phyloP scores from a whole-genome alignment of 2,329 filamentous ascomycete species.

The Epicoccum sorghinum region DNA sequence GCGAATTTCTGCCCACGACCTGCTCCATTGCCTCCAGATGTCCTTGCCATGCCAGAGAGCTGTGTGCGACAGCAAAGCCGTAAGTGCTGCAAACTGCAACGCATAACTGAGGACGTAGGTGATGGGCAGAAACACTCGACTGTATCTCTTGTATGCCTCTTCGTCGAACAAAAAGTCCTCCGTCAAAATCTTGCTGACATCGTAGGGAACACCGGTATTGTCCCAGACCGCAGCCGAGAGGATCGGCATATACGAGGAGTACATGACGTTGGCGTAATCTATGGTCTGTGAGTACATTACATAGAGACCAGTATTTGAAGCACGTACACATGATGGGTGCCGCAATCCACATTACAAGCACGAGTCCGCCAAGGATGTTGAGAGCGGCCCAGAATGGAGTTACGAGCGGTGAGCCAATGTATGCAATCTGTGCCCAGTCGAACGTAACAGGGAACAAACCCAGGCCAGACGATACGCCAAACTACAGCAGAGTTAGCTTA shows the following conservation, averaged over 20 bases:
- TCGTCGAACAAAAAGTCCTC: slow-evolving; percentile 78
- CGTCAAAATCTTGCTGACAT: slow-evolving; percentile 81
- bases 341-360: slow-evolving; percentile 83
- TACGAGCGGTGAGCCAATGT: slow-evolving; percentile 82
- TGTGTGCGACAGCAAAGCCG: slow-evolving; percentile 80
- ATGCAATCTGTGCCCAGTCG: slow-evolving; percentile 88
- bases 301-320: no score
- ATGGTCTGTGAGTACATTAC: slow-evolving; percentile 5
- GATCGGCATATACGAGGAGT: slow-evolving; percentile 85
- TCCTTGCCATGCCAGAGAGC: slow-evolving; percentile 84
- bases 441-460: slow-evolving; percentile 86
- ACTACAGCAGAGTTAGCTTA: slow-evolving; percentile 50
- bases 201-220: slow-evolving; percentile 78
- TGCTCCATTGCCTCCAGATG: slow-evolving; percentile 77
- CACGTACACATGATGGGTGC: slow-evolving; percentile 72
- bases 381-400: slow-evolving; percentile 87
- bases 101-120: slow-evolving; percentile 88
- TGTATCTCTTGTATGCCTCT: slow-evolving; percentile 79
- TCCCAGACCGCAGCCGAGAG: slow-evolving; percentile 85
- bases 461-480: slow-evolving; percentile 83
- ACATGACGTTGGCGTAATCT: slow-evolving; percentile 79
- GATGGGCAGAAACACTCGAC: slow-evolving; percentile 82
- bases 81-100: slow-evolving; percentile 82
- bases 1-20: slow-evolving; percentile 68
- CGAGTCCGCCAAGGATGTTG: slow-evolving; percentile 80